Evolutionary conservation across 371 early-diverging fungal genomes (phyloP).

Genomic region (Syncephalastrum racemosum): DNA sequence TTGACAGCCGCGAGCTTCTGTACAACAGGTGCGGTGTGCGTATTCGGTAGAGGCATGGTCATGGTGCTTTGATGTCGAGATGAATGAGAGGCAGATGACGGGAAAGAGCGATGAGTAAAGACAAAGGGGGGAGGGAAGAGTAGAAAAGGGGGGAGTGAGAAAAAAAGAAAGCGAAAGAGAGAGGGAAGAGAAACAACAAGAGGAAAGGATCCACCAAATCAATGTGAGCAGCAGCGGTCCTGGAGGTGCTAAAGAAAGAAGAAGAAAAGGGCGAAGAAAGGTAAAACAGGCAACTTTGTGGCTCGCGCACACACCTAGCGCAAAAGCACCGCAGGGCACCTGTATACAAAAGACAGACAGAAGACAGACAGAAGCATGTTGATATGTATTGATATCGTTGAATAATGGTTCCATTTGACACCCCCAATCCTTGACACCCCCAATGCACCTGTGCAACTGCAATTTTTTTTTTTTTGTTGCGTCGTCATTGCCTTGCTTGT

Average conservation of each 20-base stretch:
- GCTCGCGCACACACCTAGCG: too few species aligned
- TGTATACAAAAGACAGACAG: not conserved
- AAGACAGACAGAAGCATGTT: not conserved
- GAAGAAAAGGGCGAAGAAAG: conserved; percentile 10
- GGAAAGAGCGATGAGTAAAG: conserved; percentile 7
- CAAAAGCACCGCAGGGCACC: conserved; percentile 6
- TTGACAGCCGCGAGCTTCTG: conserved; percentile 69
- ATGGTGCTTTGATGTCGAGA: conserved; percentile 13
- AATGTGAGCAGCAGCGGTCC: conserved; percentile 2
- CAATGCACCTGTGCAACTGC: too few species aligned
- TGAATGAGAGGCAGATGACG: conserved; percentile 27
- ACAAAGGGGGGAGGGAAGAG: conserved; percentile 10
- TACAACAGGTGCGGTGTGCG: conserved; percentile 29
- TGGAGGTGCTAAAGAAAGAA: conserved; percentile 4
- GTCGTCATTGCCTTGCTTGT: not conserved
- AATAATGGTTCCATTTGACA: too few species aligned
- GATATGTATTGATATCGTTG: not conserved
- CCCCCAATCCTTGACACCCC: too few species aligned
- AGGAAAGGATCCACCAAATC: not conserved
- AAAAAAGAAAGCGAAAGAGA: conserved; percentile 9
- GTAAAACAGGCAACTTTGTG: conserved; percentile 1
- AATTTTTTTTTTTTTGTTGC: conserved; percentile 4
- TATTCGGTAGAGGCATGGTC: conserved; percentile 12
- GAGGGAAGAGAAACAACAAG: conserved; percentile 6
- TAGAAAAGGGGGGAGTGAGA: conserved; percentile 13